Evolutionary conservation across 139 green algal species (phyloP).

Genomic region (Diplosphaera chodatii): DNA sequence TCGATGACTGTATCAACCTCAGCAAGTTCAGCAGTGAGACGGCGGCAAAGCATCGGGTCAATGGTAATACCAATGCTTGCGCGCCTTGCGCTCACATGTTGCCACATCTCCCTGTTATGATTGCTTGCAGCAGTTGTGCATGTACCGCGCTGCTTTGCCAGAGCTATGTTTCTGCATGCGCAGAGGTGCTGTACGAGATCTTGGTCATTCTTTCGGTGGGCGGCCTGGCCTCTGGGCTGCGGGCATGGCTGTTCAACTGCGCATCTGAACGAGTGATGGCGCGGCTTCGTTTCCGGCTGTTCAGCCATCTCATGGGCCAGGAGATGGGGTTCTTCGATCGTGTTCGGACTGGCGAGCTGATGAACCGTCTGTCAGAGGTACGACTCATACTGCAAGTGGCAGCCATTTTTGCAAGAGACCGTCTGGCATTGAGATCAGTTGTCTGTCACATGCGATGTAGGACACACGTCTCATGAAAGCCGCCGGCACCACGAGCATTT

Average conservation of each 20-base stretch:
- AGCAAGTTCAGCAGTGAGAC: not conserved
- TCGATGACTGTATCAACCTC: slow-evolving; percentile 37
- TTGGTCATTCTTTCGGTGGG: slow-evolving; percentile 26
- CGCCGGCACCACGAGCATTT: slow-evolving; percentile 36
- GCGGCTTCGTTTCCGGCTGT: slow-evolving; percentile 28
- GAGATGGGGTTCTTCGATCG: slow-evolving; percentile 42
- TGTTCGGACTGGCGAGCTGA: slow-evolving; percentile 42
- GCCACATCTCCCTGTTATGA: no score
- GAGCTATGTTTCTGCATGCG: no score
- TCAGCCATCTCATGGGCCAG: slow-evolving; percentile 19
- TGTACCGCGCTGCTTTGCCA: no score
- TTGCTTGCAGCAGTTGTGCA: no score
- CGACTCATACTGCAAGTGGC: no score
- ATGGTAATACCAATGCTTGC: slow-evolving; percentile 15
- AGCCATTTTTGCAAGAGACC: no score
- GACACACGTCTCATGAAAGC: slow-evolving; percentile 40
- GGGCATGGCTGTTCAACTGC: slow-evolving; percentile 37
- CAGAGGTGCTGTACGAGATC: slow-evolving; percentile 26
- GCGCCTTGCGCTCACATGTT: no score
- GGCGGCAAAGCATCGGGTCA: slow-evolving; percentile 16
- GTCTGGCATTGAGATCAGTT: no score
- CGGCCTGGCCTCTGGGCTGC: slow-evolving; percentile 22
- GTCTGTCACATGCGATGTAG: slow-evolving; percentile 4
- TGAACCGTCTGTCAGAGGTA: slow-evolving; percentile 44
- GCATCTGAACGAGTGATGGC: slow-evolving; percentile 46